Conservation (phyloP, 176 grass and related monocot species). For the Alloteropsis semialata region DNA sequence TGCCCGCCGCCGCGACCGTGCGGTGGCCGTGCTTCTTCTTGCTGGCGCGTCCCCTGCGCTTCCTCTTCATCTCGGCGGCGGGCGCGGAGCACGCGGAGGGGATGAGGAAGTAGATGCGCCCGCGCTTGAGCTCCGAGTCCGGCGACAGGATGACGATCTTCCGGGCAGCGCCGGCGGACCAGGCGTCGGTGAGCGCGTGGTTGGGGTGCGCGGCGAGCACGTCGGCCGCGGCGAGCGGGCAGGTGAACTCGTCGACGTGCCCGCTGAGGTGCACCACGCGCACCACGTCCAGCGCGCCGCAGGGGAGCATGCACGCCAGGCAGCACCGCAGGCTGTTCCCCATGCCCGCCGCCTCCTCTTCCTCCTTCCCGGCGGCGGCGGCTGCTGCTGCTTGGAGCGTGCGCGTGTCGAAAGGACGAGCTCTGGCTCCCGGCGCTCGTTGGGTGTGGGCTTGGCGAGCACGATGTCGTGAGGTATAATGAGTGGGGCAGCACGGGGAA, state of each 20-base stretch:
- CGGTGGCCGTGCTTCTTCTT: conserved; percentile 27
- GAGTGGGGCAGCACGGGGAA: conserved; percentile 5
- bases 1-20: not conserved
- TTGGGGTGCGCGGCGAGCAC: conserved; percentile 81
- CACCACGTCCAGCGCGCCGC: conserved; percentile 89
- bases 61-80: conserved; percentile 39
- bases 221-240: conserved; percentile 58
- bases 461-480: not conserved
- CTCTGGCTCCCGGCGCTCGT: not conserved
- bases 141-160: conserved; percentile 69
- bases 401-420: not conserved
- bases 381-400: not conserved
- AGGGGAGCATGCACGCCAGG: conserved; percentile 91
- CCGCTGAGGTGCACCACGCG: conserved; percentile 89
- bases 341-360: conserved; percentile 24
- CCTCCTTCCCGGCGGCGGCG: not conserved
- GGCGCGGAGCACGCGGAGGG: conserved; percentile 56
- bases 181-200: conserved; percentile 75
- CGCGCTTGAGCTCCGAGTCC: conserved; percentile 76
- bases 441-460: not conserved
- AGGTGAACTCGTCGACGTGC: conserved; percentile 77
- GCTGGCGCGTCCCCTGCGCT: conserved; percentile 16
- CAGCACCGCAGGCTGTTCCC: conserved; percentile 94
- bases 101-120: conserved; percentile 85
- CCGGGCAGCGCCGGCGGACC: conserved; percentile 41